phyloP scores from a whole-genome alignment of 2,329 filamentous ascomycete species.

The Apiospora sp. region DNA sequence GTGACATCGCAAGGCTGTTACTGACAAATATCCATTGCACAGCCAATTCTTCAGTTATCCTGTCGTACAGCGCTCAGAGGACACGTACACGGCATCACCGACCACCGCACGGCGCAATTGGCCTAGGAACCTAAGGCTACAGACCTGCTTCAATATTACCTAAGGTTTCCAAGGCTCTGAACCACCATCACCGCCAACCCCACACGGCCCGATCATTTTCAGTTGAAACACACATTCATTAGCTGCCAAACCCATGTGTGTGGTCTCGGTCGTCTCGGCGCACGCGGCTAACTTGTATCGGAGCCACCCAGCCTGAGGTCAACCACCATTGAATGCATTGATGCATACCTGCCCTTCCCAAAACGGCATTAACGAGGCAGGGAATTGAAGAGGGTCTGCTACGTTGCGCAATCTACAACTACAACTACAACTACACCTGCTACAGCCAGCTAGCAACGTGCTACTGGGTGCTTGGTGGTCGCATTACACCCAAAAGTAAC shows the following conservation, averaged over 20 bases:
- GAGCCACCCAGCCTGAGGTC: neutral
- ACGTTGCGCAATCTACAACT: neutral
- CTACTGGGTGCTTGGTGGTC: neutral
- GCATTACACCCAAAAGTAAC: neutral
- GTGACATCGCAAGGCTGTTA: neutral
- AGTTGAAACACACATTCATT: slow-evolving; percentile 19
- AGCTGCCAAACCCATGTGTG: neutral
- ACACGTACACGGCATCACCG: slow-evolving; percentile 16
- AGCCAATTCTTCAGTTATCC: neutral
- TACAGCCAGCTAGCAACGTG: slow-evolving; percentile 10
- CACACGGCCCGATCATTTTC: slow-evolving; percentile 20
- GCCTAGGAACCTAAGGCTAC: neutral
- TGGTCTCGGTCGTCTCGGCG: slow-evolving; percentile 3
- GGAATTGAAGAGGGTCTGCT: neutral
- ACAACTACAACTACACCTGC: neutral
- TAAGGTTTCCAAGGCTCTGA: neutral
- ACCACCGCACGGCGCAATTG: neutral
- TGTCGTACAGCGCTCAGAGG: slow-evolving; percentile 1
- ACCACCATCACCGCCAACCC: slow-evolving; percentile 1
- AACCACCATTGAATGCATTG: neutral
- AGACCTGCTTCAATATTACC: neutral
- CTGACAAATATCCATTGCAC: neutral
- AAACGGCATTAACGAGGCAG: neutral
- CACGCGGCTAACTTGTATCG: neutral
- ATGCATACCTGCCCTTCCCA: neutral